Evolutionary conservation across 257 asterid species (phyloP).

Genomic region (Henckelia pumila): DNA sequence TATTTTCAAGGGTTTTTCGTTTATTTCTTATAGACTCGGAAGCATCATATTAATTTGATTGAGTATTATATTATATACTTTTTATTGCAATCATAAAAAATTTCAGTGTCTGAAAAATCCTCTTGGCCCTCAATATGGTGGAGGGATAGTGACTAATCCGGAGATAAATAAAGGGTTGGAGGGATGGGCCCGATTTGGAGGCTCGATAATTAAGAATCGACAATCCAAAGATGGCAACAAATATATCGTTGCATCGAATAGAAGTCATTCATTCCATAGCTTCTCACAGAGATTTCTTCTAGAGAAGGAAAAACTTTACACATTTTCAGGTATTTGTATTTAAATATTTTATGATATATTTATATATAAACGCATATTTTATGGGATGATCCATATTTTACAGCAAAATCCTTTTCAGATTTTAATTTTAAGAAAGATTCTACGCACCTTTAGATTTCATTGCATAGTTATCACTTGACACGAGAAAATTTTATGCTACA

Average conservation of each 20-base stretch:
- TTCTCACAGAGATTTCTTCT: slow-evolving; percentile 41
- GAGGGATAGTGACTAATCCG: slow-evolving; percentile 62
- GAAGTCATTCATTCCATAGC: slow-evolving; percentile 33
- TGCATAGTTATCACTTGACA: no score
- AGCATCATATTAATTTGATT: no score
- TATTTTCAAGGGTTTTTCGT: not conserved
- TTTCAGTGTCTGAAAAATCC: slow-evolving; percentile 55
- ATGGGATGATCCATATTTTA: no score
- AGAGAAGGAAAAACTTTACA: slow-evolving; percentile 44
- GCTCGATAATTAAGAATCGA: slow-evolving; percentile 28
- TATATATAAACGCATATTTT: no score
- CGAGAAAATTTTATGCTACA: no score
- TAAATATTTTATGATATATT: no score
- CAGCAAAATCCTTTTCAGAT: no score
- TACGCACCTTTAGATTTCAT: no score
- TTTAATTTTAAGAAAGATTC: no score
- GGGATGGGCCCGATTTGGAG: slow-evolving; percentile 51
- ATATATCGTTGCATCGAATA: slow-evolving; percentile 37
- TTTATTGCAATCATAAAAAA: no score
- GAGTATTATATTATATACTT: no score
- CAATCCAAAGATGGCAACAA: slow-evolving; percentile 43
- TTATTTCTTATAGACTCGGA: no score
- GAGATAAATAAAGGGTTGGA: slow-evolving; percentile 47
- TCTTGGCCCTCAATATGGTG: slow-evolving; percentile 46
- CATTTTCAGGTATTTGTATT: slow-evolving; percentile 50